Percentiles rank a stretch among this genome's conserved stretches.
Evolutionary conservation across 2,329 filamentous ascomycete genomes (phyloP).

Genomic region (Orbilia brochopaga): DNA sequence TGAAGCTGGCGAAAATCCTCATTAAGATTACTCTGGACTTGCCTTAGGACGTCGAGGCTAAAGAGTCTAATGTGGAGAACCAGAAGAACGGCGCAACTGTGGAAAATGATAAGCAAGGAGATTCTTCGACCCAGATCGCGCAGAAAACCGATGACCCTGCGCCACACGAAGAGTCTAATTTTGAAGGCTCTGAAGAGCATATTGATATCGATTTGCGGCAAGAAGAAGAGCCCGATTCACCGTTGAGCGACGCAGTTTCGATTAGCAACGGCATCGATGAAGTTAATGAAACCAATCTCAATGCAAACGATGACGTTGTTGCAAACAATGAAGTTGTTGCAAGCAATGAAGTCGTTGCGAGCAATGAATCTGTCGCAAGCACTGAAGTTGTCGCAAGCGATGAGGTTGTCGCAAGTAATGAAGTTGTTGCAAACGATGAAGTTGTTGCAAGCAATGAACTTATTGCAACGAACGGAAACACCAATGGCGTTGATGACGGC

Average conservation of each 20-base stretch:
- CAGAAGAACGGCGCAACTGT: neutral
- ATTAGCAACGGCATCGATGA: too few relatives aligned
- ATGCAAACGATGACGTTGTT: neutral
- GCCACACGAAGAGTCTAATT: neutral
- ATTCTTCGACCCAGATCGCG: neutral
- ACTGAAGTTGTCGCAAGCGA: too few relatives aligned
- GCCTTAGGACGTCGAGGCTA: neutral
- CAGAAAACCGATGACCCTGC: neutral
- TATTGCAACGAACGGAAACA: neutral
- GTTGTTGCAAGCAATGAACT: neutral
- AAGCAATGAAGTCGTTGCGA: neutral
- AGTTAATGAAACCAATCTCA: neutral
- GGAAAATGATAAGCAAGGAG: neutral
- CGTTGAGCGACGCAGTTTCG: too few relatives aligned
- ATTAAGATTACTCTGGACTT: conserved; percentile 25
- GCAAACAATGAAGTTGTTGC: too few relatives aligned
- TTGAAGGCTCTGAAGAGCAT: neutral
- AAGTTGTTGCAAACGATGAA: too few relatives aligned
- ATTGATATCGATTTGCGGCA: neutral
- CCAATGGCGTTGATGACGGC: too few relatives aligned
- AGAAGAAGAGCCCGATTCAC: neutral
- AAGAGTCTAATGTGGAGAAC: neutral
- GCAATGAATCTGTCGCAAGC: too few relatives aligned
- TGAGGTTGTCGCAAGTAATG: too few relatives aligned
- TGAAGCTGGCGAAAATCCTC: conserved; percentile 36